Conservation (phyloP, 768 basidiomycete genomes). For the Tulasnella sp. region DNA sequence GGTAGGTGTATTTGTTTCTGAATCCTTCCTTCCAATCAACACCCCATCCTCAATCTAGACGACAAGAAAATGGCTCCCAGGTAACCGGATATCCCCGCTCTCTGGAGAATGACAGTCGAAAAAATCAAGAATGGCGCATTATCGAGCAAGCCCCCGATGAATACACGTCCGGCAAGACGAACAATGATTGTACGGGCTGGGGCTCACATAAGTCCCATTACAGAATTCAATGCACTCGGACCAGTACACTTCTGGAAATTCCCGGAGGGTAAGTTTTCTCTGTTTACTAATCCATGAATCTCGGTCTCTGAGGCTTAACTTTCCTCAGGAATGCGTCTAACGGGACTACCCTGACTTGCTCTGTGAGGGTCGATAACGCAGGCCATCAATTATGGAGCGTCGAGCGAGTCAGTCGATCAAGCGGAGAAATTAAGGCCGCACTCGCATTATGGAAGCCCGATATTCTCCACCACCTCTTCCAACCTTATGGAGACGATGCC, state of each 20-base stretch:
- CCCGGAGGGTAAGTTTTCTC: not conserved
- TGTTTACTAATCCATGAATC: too few relatives aligned
- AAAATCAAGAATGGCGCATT: not conserved
- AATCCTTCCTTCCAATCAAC: not conserved
- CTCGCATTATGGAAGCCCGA: not conserved
- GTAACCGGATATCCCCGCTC: not conserved
- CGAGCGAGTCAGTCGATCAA: not conserved
- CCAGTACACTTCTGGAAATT: not conserved
- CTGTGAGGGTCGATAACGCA: not conserved
- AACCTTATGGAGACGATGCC: not conserved
- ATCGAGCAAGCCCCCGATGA: not conserved
- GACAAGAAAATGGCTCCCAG: not conserved
- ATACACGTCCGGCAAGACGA: not conserved
- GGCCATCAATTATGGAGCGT: not conserved
- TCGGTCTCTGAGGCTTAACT: not conserved
- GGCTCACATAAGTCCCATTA: not conserved
- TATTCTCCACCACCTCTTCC: not conserved
- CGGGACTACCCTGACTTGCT: not conserved
- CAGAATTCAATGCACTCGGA: not conserved
- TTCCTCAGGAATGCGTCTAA: not conserved
- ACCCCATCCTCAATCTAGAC: not conserved
- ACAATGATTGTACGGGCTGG: not conserved
- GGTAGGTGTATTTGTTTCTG: not conserved
- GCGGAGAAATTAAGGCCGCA: not conserved
- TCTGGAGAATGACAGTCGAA: not conserved